Evolutionary conservation across 345 rosid genomes (phyloP), one percentile per base, ranked within the genome.

Genomic region (Salix arbutifolia): DNA sequence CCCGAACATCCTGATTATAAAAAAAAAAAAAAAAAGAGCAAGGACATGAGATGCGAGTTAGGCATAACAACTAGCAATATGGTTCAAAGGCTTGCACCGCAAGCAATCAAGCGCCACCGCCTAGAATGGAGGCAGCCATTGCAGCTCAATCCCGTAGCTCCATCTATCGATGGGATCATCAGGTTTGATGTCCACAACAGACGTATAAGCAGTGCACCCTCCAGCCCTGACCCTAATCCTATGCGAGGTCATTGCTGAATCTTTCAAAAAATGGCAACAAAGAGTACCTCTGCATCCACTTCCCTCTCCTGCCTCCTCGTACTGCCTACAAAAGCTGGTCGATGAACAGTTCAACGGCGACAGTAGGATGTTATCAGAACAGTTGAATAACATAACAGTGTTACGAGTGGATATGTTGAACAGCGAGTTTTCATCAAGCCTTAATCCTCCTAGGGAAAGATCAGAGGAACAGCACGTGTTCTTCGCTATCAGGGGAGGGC

Each of bases 221-320:
- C 88, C 92, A 33, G 53, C 52, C 77, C 92, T 77, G 33, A 86
- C 83, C 79, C 92, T 83, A 68, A 89, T 89, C 82, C 72, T 82
- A 65, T 74, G 89, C 0, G 88, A 79, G 25, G 81, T 88, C 89
- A 88, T 88, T 48, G 89, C 76, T 19, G 90, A 70, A 67, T 90
- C 94, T 81, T 87, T 87, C 86, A 87, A 78, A 82, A 72, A 88
- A 75, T 87, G 92, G 74, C 92, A 90, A 68, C 94, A 90, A 65
- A 90, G 88, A 14, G 86, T 85, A 10, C 83, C 86, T 71, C 1
- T 73, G 58, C 92, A 90, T 19, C 86, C 84, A 4, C 77, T 74
- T 31, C 81, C 90, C 26, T 46, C 82, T 28, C 25, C 81, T 4
- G 6, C 21, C 30, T 81, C 80, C 86, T 86, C 94, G 40, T 78